phyloP scores from a whole-genome alignment of 2,329 filamentous ascomycete species.

The Pseudogymnoascus sp. region DNA sequence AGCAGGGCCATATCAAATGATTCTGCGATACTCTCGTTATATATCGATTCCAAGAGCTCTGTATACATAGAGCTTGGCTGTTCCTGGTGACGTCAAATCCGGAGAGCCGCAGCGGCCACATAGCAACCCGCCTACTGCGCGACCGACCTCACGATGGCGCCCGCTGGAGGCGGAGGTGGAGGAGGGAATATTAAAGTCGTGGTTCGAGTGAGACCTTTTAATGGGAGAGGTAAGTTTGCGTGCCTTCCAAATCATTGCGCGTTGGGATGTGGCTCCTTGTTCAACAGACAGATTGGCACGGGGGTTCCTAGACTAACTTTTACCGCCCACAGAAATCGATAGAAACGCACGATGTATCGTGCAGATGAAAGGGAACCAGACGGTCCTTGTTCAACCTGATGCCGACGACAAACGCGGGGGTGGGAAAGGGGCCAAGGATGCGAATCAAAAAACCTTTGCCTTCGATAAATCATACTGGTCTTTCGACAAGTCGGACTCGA shows the following conservation, averaged over 20 bases:
- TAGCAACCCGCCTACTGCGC: slow-evolving; percentile 1
- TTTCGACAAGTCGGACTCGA: slow-evolving; percentile 70
- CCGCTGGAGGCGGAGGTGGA: slow-evolving; percentile 56
- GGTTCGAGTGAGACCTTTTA: slow-evolving; percentile 92
- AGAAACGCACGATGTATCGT: slow-evolving; percentile 93
- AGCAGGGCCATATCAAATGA: not conserved
- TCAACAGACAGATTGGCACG: not conserved
- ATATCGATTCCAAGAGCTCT: not conserved
- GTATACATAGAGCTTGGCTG: not conserved
- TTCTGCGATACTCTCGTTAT: not conserved
- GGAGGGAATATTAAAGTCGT: slow-evolving; percentile 99
- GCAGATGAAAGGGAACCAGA: slow-evolving; percentile 91
- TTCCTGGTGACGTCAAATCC: slow-evolving; percentile 6
- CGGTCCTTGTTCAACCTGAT: slow-evolving; percentile 64
- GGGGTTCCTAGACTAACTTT: slow-evolving; percentile 11
- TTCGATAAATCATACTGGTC: slow-evolving; percentile 99
- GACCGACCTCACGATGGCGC: slow-evolving; percentile 20
- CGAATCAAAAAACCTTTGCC: slow-evolving; percentile 75
- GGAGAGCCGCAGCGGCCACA: not conserved
- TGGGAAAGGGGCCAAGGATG: slow-evolving; percentile 60
- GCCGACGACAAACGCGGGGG: slow-evolving; percentile 47
- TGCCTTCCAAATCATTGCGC: not conserved
- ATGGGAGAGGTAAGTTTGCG: slow-evolving; percentile 66
- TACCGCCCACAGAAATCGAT: slow-evolving; percentile 60
- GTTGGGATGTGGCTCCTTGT: slow-evolving; percentile 7